Evolutionary conservation across 345 rosid species (phyloP).

Genomic region (Hibiscus trionum): DNA sequence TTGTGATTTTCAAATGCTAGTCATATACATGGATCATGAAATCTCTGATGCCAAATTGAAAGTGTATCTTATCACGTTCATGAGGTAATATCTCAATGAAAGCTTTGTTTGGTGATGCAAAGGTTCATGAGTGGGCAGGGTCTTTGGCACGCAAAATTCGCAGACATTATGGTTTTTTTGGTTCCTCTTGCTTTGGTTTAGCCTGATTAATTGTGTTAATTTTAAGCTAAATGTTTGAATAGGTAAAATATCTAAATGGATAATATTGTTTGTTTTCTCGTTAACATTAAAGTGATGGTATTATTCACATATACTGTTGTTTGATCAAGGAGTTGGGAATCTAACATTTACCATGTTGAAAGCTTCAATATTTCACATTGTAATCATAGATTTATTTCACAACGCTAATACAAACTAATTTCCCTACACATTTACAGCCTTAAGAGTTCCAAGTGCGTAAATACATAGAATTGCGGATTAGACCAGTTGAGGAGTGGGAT

Average conservation of each 20-base stretch:
- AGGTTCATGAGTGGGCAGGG: not conserved
- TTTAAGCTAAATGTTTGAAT: not conserved
- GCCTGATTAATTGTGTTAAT: not conserved
- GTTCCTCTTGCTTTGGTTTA: not conserved
- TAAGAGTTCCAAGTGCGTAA: not conserved
- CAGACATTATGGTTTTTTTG: not conserved
- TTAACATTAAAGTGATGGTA: not conserved
- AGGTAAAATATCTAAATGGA: too few relatives aligned
- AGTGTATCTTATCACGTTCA: not conserved
- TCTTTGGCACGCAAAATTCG: not conserved
- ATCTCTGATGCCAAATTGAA: not conserved
- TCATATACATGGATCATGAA: not conserved
- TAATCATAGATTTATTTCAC: not conserved
- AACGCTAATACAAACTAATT: not conserved
- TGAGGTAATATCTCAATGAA: not conserved
- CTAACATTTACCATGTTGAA: too few relatives aligned
- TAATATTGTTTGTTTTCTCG: too few relatives aligned
- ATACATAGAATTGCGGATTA: too few relatives aligned
- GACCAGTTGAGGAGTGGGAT: too few relatives aligned
- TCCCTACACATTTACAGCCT: slow-evolving; percentile 4
- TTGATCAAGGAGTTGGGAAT: too few relatives aligned
- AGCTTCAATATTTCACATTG: not conserved
- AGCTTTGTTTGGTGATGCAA: not conserved
- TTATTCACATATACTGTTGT: not conserved
- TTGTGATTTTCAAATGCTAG: too few relatives aligned